Base-by-base conservation (phyloP, 1,284 basidiomycete species). In the Cyathus olla region DNA sequence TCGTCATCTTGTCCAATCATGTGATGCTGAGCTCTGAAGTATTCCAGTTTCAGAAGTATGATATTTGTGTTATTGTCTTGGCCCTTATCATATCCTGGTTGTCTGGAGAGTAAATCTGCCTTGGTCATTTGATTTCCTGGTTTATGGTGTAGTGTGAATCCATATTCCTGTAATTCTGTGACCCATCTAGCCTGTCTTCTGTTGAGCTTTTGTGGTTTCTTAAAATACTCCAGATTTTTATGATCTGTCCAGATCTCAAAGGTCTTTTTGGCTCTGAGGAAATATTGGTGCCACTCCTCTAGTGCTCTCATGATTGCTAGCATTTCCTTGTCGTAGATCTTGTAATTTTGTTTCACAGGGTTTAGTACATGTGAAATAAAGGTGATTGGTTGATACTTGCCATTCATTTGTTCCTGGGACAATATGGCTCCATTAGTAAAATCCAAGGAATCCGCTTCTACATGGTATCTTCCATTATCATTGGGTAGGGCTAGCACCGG, bases 181-280 rank as follows among this genome's bases (percentile, higher is more conserved):
- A 47, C 55, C 82, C 82, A 85, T 2, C 77, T 59, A 1, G 73
- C 76, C 62, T 83, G 80, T 0, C 73, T 57, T 0, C 66, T 60
- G 29, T 67, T 76, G 0, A 81, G 66, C 0, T 70, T 62, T 24
- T 76, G 66, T 0, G 72, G 21, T 42, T 17, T 26, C 19, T 47
- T 44, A 67, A 78, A 83, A 60, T 79, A 80, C 40, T 72, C 62
- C 2, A 82, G 72, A 59, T 60, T 60, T 44, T 60, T 55, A 60
- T 84, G 50, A 60, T 83, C 77, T 0, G 76, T 72, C 55, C 64
- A 64, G 49, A 80, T 66, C 1, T 56, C 62, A 28, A 78, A 50
- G 8, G 9, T 21, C 1, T 66, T 17, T 3, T 11, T 15, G 8
- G 61, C 40, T 2, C 75, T 74, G 31, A 63, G 54, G 1, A 73